Percentiles rank a stretch among this genome's conserved stretches.
phyloP scores from a whole-genome alignment of 2,329 filamentous ascomycete genomes.

The Cryphonectria naterciae region DNA sequence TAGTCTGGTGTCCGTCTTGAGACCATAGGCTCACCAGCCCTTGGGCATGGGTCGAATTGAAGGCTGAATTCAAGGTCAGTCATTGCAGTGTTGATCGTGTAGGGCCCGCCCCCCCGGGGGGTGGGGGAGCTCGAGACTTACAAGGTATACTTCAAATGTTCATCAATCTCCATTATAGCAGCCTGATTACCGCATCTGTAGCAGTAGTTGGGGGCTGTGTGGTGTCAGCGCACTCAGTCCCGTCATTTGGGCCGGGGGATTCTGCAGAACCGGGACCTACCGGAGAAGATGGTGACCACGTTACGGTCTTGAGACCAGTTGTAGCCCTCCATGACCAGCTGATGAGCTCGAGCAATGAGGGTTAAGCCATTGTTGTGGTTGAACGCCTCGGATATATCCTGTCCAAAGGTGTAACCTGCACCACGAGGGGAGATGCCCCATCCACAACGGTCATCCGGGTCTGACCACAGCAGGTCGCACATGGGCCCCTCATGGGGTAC shows the following conservation, averaged over 20 bases:
- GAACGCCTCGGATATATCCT: constrained; percentile 98
- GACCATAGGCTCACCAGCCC: constrained; percentile 98
- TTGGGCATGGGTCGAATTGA: constrained; percentile 98
- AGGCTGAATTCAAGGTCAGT: constrained; percentile 62
- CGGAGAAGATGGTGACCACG: constrained; percentile 98
- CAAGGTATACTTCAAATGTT: constrained; percentile 99
- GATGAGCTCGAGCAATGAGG: constrained; percentile 92
- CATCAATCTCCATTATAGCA: constrained; percentile 99
- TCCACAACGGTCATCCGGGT: constrained; percentile 94
- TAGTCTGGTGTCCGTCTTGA: constrained; percentile 96
- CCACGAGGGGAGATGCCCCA: constrained; percentile 96
- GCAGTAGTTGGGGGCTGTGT: constrained; percentile 85
- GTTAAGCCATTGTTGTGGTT: constrained; percentile 99
- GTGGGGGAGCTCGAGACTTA: constrained; percentile 56
- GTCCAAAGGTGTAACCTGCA: constrained; percentile 92
- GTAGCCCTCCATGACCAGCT: constrained; percentile 99
- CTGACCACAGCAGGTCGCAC: constrained; percentile 97
- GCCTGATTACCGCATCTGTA: constrained; percentile 99
- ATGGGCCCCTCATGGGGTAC: constrained; percentile 98
- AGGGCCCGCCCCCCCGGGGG: too few relatives aligned
- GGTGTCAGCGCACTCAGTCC: constrained; percentile 35
- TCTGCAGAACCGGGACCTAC: constrained; percentile 49
- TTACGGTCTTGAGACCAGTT: constrained; percentile 99
- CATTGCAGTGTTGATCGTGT: not conserved
- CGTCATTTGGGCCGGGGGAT: not conserved